phyloP scores from a whole-genome alignment of 768 basidiomycete genomes.

The Kwoniella newhampshirensis region DNA sequence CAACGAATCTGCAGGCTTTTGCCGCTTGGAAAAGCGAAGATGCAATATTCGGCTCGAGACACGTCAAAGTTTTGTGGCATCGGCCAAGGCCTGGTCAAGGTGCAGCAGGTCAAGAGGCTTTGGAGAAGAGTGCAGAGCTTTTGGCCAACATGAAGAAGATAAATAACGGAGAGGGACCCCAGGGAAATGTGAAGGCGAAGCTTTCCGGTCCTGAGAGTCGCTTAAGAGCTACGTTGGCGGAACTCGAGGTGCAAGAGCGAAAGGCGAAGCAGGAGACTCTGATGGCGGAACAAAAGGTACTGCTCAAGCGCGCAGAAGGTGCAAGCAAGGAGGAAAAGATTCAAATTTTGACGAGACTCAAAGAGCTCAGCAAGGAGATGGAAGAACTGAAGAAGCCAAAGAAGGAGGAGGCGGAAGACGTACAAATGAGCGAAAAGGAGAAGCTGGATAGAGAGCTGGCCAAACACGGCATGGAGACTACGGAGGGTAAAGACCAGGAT shows the following conservation, averaged over 20 bases:
- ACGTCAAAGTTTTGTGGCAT: slow-evolving; percentile 96
- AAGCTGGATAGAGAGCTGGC: slow-evolving; percentile 80
- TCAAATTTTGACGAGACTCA: slow-evolving; percentile 69
- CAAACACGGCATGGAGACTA: slow-evolving; percentile 58
- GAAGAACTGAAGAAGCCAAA: slow-evolving; percentile 55
- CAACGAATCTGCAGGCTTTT: slow-evolving; percentile 76
- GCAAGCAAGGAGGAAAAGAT: slow-evolving; percentile 72
- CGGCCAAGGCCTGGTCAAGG: slow-evolving; percentile 89
- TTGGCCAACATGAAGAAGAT: slow-evolving; percentile 63
- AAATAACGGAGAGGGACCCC: slow-evolving; percentile 26
- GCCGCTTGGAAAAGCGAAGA: slow-evolving; percentile 90
- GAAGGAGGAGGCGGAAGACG: slow-evolving; percentile 38
- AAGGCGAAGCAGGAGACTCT: slow-evolving; percentile 66
- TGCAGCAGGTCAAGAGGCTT: slow-evolving; percentile 68
- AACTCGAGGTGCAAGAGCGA: slow-evolving; percentile 35
- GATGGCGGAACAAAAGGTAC: slow-evolving; percentile 81
- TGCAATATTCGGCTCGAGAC: slow-evolving; percentile 90
- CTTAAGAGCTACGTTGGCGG: slow-evolving; percentile 44
- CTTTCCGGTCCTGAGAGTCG: slow-evolving; percentile 52
- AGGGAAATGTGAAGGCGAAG: slow-evolving; percentile 47
- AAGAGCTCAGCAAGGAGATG: slow-evolving; percentile 79
- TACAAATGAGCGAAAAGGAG: slow-evolving; percentile 37
- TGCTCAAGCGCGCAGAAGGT: slow-evolving; percentile 68
- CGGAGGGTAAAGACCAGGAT: slow-evolving; percentile 39
- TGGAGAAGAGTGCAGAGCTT: slow-evolving; percentile 76